Evolutionary conservation across 2,329 filamentous ascomycete genomes (phyloP).

Genomic region (Fusarium nanum): DNA sequence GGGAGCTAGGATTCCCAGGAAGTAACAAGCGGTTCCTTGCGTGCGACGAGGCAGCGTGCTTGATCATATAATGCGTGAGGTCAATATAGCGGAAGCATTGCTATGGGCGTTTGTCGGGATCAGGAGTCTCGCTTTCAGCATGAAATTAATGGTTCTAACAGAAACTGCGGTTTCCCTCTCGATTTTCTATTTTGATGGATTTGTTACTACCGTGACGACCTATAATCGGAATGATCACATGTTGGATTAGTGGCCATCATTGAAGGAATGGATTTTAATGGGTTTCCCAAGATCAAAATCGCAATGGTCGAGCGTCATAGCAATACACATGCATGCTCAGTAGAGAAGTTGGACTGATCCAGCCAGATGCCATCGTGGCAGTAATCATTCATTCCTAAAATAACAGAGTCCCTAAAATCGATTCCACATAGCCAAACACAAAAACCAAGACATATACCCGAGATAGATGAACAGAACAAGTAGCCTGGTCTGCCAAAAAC

Average conservation of each 20-base stretch:
- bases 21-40: not conserved
- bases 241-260: not conserved
- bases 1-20: conserved; percentile 43
- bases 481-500: conserved; percentile 12
- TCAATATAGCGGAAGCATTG: conserved; percentile 25
- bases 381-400: conserved; percentile 28
- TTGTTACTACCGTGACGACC: not conserved
- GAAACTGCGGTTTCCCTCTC: not conserved
- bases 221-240: not conserved
- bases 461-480: not conserved
- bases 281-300: not conserved
- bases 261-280: not conserved
- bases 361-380: conserved; percentile 11
- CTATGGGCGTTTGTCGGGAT: conserved; percentile 27
- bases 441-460: not conserved
- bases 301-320: not conserved
- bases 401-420: not conserved
- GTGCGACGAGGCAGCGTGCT: not conserved
- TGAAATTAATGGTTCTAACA: not conserved
- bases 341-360: conserved; percentile 2
- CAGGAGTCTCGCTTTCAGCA: not conserved
- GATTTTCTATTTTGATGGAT: not conserved
- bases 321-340: not conserved
- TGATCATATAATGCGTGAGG: not conserved
- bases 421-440: conserved; percentile 1